Percentiles rank a stretch among this genome's conserved stretches.
phyloP scores from a whole-genome alignment of 371 early-diverging fungal genomes.

The Apophysomyces variabilis region DNA sequence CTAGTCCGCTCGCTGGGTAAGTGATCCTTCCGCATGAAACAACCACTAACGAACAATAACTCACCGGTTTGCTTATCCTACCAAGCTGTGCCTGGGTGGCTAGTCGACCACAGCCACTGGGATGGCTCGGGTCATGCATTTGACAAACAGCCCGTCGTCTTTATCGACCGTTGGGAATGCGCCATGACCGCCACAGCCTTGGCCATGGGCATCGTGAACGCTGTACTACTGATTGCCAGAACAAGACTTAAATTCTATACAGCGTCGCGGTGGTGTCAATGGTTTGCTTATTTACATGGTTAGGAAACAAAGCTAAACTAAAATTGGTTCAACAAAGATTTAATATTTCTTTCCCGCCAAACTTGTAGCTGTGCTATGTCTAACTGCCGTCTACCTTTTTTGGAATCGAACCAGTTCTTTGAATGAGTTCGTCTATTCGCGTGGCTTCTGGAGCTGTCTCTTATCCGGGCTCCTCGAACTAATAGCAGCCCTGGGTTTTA shows the following conservation, averaged over 20 bases:
- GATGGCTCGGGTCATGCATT: conserved; percentile 24
- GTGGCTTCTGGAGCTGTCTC: conserved; percentile 29
- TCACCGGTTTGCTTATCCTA: not conserved
- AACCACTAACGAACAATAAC: not conserved
- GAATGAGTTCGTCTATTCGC: conserved; percentile 16
- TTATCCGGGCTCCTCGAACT: conserved; percentile 10
- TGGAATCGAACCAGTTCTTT: not conserved
- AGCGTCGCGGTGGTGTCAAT: conserved; percentile 22
- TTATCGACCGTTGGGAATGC: conserved; percentile 9
- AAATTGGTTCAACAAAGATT: not conserved
- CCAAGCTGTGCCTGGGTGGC: conserved; percentile 23
- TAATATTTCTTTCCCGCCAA: not conserved
- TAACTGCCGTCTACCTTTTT: conserved; percentile 13
- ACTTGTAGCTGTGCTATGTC: not conserved
- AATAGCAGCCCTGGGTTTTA: conserved; percentile 19
- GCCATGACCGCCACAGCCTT: conserved; percentile 1
- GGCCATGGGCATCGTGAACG: conserved; percentile 15
- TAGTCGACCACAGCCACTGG: conserved; percentile 25
- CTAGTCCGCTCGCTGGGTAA: conserved; percentile 21
- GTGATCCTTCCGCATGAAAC: not conserved
- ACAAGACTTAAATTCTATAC: conserved; percentile 17
- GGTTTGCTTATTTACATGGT: conserved; percentile 22
- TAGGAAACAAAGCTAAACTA: not conserved
- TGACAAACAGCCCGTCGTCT: conserved; percentile 13
- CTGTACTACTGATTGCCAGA: conserved; percentile 17